Evolutionary conservation across 441 rosid genomes (phyloP), one percentile per base, ranked within the genome.

Genomic region (Flueggea neowawraea): DNA sequence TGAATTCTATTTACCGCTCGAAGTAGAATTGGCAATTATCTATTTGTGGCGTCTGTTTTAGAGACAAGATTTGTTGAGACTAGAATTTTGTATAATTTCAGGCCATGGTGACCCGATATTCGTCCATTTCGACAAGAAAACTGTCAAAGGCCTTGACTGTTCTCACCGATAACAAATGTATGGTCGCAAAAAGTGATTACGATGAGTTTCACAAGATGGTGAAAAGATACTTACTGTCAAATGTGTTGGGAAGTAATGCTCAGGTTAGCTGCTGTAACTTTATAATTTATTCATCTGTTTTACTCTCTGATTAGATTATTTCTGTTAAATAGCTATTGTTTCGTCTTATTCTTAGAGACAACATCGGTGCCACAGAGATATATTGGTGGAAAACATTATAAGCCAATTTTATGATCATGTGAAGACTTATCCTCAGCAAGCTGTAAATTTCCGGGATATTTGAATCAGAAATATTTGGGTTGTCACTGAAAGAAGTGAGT

Each of bases 151-250:
- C 96, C 33, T 72, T 91, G 63, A 66, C 69, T 56, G 72, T 89
- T 51, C 96, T 94, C 33, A 84, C 92, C 39, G 65, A 73, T 57
- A 69, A 89, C 70, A 91, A 85, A 79, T 63, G 78, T 55, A 91
- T 87, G 95, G 99, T 91, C 59, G 96, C 99, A 31, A 87, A 72
- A 2, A 94, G 99, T 71, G 96, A 94, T 69, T 89, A 89, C 60
- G 67, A 67, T 57, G 92, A 89, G 44, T 94, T 91, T 59, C 96
- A 89, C 75, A 89, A 82, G 71, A 55, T 58, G 54, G 79, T 58
- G 4, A 91, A 90, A 71, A 83, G 89, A 6, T 75, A 68, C 31
- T 22, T 91, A 52, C 70, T 87, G 57, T 66, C 83, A 47, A 80
- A 73, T 55, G 74, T 88, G 43, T 72, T 91, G 59, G 92, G 94